Conservation (phyloP, 225 moss, liverwort and hornwort genomes). For the Climacium dendroides region DNA sequence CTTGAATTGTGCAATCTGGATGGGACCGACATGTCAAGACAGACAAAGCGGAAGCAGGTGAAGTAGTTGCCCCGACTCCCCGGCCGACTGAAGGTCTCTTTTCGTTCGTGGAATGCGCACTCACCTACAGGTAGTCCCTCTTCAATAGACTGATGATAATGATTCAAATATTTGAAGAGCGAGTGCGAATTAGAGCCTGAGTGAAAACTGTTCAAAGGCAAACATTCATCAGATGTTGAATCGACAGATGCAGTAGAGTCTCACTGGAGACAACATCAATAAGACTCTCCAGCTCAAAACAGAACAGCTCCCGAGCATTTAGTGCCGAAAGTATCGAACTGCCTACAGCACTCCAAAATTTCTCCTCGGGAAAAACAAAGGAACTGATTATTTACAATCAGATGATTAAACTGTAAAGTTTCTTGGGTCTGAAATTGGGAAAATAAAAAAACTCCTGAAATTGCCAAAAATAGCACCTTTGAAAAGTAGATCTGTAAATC, state of each 20-base stretch:
- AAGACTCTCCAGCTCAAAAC: not conserved
- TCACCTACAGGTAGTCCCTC: too few species aligned
- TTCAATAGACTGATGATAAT: too few species aligned
- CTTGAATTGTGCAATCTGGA: not conserved
- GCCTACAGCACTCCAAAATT: not conserved
- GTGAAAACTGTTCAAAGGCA: too few species aligned
- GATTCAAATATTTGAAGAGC: not conserved
- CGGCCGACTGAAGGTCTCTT: not conserved
- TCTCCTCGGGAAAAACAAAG: not conserved
- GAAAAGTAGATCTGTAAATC: not conserved
- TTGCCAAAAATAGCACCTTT: not conserved
- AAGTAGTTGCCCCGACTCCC: not conserved
- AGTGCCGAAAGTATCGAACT: too few species aligned
- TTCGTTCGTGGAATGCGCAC: not conserved
- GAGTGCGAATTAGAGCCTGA: not conserved
- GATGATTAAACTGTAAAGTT: not conserved
- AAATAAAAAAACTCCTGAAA: not conserved
- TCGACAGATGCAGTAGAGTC: too few species aligned
- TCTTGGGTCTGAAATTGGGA: too few species aligned
- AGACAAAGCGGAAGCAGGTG: not conserved
- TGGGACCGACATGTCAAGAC: not conserved
- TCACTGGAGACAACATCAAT: not conserved
- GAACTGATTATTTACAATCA: not conserved
- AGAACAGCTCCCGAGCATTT: not conserved
- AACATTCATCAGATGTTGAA: not conserved